Percentiles rank a stretch among this genome's conserved stretches.
These are phyloP conservation scores for Ceratocystis harringtonii DNA, from an alignment of 2,329 filamentous ascomycete genomes.

Conservation along the genomic window DNA sequence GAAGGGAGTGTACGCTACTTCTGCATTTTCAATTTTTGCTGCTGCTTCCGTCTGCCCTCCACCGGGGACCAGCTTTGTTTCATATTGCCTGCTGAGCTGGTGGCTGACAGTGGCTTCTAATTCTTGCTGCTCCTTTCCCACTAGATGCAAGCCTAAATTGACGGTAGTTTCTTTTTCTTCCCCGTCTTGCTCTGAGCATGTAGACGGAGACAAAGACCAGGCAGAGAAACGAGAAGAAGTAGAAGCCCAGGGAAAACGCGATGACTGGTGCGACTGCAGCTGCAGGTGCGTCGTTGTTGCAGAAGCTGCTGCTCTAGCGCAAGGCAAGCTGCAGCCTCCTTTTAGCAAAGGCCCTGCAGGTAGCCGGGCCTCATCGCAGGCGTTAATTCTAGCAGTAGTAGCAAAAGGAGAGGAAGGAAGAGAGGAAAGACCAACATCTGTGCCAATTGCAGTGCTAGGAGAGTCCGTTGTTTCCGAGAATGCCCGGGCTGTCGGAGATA, in stretches of 20 bases:
- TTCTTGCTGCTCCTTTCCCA: neutral
- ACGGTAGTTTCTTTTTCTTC: neutral
- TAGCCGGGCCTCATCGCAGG: neutral
- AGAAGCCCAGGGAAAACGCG: constrained; percentile 2
- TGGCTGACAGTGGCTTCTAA: constrained; percentile 1
- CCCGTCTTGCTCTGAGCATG: neutral
- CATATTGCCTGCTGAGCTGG: neutral
- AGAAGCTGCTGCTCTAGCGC: constrained; percentile 3
- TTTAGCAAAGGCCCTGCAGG: neutral
- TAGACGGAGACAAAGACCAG: constrained; percentile 5
- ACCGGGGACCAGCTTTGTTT: constrained; percentile 1
- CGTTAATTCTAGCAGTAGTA: neutral
- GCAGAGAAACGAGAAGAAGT: neutral
- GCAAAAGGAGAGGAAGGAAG: too few relatives aligned
- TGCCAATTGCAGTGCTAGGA: neutral
- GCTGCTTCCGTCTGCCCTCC: neutral
- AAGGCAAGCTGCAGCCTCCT: neutral
- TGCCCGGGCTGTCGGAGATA: neutral
- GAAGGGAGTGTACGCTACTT: neutral
- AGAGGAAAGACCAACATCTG: neutral
- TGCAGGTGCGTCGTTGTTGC: neutral
- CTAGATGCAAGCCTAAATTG: neutral
- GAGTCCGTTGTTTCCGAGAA: neutral
- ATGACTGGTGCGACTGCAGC: constrained; percentile 2
- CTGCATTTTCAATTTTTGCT: neutral